A percentile compares a stretch with the other conserved stretches of the same genome.
These are phyloP conservation scores for Brasilioporus rufonigricans DNA, from an alignment of 768 basidiomycete species.

Conservation along the genomic window DNA sequence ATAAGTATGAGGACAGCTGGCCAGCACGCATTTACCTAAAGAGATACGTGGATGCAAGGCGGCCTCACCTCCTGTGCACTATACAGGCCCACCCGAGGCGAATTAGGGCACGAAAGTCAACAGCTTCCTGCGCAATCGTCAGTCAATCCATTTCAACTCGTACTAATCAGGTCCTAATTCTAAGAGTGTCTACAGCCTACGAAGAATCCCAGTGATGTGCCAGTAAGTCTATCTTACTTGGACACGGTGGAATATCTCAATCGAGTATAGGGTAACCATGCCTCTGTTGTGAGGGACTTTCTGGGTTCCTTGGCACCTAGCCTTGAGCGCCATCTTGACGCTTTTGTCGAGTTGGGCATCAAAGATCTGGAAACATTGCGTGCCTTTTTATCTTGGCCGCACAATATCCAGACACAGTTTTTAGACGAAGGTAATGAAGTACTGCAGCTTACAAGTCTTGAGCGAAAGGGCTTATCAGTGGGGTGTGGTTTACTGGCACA, in stretches of 20 bases:
- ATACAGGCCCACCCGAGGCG: neutral
- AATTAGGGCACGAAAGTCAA: neutral
- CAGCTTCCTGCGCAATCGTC: neutral
- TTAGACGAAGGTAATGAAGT: constrained; percentile 9
- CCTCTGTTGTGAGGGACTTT: constrained; percentile 10
- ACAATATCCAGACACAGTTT: constrained; percentile 11
- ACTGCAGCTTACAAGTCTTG: constrained; percentile 22
- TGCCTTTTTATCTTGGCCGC: constrained; percentile 26
- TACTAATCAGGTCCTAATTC: neutral
- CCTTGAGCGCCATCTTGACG: constrained; percentile 19
- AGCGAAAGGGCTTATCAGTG: constrained; percentile 17
- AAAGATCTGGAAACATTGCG: constrained; percentile 19
- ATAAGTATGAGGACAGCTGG: constrained; percentile 18
- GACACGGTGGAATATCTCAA: neutral
- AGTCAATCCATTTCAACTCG: neutral
- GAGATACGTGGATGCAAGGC: constrained; percentile 13
- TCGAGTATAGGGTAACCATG: neutral
- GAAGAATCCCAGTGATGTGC: neutral
- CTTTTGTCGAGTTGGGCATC: constrained; percentile 23
- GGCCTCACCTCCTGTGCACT: neutral
- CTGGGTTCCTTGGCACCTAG: constrained; percentile 20
- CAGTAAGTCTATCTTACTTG: constrained; percentile 7
- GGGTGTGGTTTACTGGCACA: constrained; percentile 6
- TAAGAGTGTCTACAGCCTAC: neutral
- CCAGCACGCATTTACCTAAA: constrained; percentile 20